Percentiles rank a stretch among this genome's conserved stretches.
These are phyloP conservation scores for Aureobasidium sp. DNA, from an alignment of 2,329 filamentous ascomycete species.

Conservation along the genomic window DNA sequence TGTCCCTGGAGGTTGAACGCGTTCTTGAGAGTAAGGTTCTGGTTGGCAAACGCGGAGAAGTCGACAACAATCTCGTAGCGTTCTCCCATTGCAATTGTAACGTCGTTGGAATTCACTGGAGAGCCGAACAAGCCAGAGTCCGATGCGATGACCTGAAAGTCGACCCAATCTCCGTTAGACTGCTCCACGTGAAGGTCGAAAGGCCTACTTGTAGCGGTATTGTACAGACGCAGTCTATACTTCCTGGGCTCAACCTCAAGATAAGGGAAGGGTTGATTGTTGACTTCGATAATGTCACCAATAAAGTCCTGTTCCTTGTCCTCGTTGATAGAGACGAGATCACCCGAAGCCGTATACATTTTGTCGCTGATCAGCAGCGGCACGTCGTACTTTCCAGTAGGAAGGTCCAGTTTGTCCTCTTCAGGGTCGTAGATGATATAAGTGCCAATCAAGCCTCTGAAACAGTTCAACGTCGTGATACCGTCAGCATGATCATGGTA, in stretches of 20 bases:
- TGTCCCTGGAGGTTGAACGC: constrained; percentile 20
- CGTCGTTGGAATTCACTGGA: constrained; percentile 37
- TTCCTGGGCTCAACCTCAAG: constrained; percentile 53
- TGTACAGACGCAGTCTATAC: constrained; percentile 51
- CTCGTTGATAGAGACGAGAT: constrained; percentile 40
- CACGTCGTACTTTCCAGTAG: constrained; percentile 48
- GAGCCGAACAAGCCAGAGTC: constrained; percentile 47
- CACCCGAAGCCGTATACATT: constrained; percentile 46
- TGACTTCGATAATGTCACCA: constrained; percentile 53
- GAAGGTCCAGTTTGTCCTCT: constrained; percentile 43
- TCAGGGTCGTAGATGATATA: constrained; percentile 48
- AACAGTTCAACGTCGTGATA: constrained; percentile 48
- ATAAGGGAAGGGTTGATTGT: constrained; percentile 54
- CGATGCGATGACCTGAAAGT: constrained; percentile 49
- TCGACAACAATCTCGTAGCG: constrained; percentile 54
- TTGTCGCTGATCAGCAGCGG: constrained; percentile 46
- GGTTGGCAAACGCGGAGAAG: constrained; percentile 43
- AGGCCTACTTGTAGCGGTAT: constrained; percentile 43
- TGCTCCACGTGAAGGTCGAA: constrained; percentile 45
- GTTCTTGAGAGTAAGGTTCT: constrained; percentile 33
- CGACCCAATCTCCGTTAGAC: constrained; percentile 31
- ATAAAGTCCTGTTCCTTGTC: constrained; percentile 41
- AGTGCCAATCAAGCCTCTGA: constrained; percentile 50
- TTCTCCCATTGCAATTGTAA: constrained; percentile 49
- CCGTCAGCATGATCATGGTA: constrained; percentile 40